A percentile compares a stretch with the other conserved stretches of the same genome.
These are phyloP conservation scores for Zymoseptoria passerinii DNA, from an alignment of 2,329 filamentous ascomycete species.

Conservation along the genomic window DNA sequence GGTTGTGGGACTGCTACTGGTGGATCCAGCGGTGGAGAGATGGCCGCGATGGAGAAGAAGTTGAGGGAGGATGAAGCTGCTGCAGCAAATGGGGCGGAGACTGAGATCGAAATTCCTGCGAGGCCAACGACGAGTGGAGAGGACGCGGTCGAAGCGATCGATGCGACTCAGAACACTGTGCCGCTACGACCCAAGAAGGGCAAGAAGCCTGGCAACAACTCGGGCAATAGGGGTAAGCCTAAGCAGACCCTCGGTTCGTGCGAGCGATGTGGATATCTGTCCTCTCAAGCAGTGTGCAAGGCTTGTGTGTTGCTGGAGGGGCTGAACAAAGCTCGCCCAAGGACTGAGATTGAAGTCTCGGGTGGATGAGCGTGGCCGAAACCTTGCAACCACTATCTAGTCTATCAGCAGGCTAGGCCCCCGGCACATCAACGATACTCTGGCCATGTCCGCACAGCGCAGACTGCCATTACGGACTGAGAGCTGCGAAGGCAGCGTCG, in stretches of 20 bases:
- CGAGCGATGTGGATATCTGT: conserved; percentile 85
- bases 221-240: conserved; percentile 24
- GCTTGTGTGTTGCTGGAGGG: conserved; percentile 85
- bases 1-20: conserved; percentile 70
- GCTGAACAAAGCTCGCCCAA: conserved; percentile 64
- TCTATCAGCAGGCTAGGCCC: background rate
- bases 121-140: conserved; percentile 5
- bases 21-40: conserved; percentile 60
- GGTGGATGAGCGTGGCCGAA: conserved; percentile 8
- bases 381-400: background rate
- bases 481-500: background rate
- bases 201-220: conserved; percentile 16
- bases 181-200: conserved; percentile 30
- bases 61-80: conserved; percentile 58
- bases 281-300: conserved; percentile 88
- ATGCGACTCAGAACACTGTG: conserved; percentile 7
- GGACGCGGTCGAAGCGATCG: conserved; percentile 2
- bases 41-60: conserved; percentile 72
- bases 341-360: conserved; percentile 30
- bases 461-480: background rate
- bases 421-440: background rate
- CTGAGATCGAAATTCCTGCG: conserved; percentile 47
- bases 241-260: conserved; percentile 75
- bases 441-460: background rate
- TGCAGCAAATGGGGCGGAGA: conserved; percentile 48